Conservation (phyloP, 495 filamentous ascomycete genomes). For the Podospora sp. region DNA sequence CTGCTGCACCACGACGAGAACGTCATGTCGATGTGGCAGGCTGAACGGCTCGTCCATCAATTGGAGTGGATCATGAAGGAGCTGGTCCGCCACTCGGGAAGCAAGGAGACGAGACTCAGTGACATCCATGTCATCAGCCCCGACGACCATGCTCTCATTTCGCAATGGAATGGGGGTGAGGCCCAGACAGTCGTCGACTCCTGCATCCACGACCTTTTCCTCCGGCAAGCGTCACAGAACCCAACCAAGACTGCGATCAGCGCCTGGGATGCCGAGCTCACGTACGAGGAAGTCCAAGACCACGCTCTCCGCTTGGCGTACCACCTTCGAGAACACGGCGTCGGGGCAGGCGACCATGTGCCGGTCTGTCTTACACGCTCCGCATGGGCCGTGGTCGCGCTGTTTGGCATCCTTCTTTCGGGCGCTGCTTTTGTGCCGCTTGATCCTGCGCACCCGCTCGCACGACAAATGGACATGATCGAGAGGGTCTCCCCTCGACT, state of each 20-base stretch:
- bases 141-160: slow-evolving; percentile 25
- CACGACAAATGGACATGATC: slow-evolving; percentile 46
- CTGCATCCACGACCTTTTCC: slow-evolving; percentile 42
- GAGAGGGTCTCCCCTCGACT: slow-evolving; percentile 36
- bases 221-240: slow-evolving; percentile 48
- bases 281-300: slow-evolving; percentile 53
- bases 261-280: slow-evolving; percentile 61
- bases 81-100: slow-evolving; percentile 15
- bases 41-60: slow-evolving; percentile 30
- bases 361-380: slow-evolving; percentile 62
- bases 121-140: slow-evolving; percentile 27
- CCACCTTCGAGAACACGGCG: slow-evolving; percentile 39
- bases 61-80: slow-evolving; percentile 27
- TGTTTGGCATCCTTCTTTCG: slow-evolving; percentile 53
- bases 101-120: slow-evolving; percentile 11
- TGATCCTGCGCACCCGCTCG: slow-evolving; percentile 55
- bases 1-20: slow-evolving; percentile 29
- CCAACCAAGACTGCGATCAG: slow-evolving; percentile 34
- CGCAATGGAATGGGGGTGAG: slow-evolving; percentile 24
- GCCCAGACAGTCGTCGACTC: slow-evolving; percentile 22
- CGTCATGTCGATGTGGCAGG: slow-evolving; percentile 27
- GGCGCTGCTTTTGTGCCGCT: slow-evolving; percentile 61
- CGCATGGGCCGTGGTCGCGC: slow-evolving; percentile 48
- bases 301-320: slow-evolving; percentile 40
- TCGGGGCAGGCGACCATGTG: slow-evolving; percentile 53